Evolutionary conservation across 2,329 filamentous ascomycete species (phyloP), one percentile per base, ranked within the genome.

Genomic region (Colletotrichum spaethianum): DNA sequence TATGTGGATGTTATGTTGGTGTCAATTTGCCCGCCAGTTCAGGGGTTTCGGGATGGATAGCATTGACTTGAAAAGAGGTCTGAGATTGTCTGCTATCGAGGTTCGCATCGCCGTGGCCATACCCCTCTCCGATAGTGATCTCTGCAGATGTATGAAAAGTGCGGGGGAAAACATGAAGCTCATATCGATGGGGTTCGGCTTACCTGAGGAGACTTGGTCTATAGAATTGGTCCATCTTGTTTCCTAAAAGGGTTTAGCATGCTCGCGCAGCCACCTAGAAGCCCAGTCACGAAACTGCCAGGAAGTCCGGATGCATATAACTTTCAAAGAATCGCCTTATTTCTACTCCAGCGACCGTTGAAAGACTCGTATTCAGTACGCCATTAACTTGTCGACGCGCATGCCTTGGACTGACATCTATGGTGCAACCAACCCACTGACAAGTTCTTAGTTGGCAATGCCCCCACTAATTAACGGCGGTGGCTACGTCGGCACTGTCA

Each of bases 151-250:
- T 31, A 33, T 40, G 42, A 64, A 16, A 20, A 28, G 44, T 53
- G 67, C 33, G 61, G 67, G 61, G 67, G 23, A 56, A 63, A 23
- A 23, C 33, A 38, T 42, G 48, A 53, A 31, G 36, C n/a, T 50
- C 33, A 26, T 16, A 23, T 33, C 23, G 40, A 42, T 31, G 38
- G 52, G 33, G 38, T 16, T 36, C 36, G 53, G 38, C 44, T 70
- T 36, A 9, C 33, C 11, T 11, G 33, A 36, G n/a, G n/a, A n/a
- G n/a, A n/a, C n/a, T n/a, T n/a, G n/a, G n/a, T n/a, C n/a, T n/a
- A n/a, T n/a, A n/a, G n/a, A n/a, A n/a, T n/a, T n/a, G n/a, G 67
- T 53, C 61, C 61, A 70, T 67, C 62, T 60, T 36, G 26, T 61
- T 67, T 55, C 67, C 62, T 7, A n/a, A 67, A 66, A 4, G 38